Base-by-base conservation (phyloP, 441 rosid species). In the Theobroma grandiflorum region DNA sequence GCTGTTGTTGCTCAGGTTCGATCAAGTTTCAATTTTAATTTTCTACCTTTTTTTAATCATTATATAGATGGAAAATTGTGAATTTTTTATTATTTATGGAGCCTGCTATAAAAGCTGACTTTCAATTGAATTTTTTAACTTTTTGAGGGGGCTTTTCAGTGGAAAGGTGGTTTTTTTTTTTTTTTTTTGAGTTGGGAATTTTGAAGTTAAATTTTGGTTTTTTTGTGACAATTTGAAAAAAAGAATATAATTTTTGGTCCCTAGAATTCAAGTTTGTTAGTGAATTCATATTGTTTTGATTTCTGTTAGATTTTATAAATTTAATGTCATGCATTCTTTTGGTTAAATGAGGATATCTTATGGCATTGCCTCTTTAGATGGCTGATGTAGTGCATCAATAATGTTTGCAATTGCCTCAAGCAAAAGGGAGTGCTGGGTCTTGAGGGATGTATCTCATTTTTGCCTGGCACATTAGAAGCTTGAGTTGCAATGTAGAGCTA, bases 1-100 rank as follows among this genome's bases (percentile, higher is more conserved):
- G 98, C 94, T 47, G 91, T 95, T 77, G 88, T 95, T 70, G 90
- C 94, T 65, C 89, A 92, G 99, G 99, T 97, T 87, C 42, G 85
- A 33, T 83, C 74, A 82, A 85, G 16, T 83, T 83, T 9, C 18
- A 59, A 64, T 85, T 64, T 52, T 6, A n/a, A n/a, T 3, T 8
- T 57, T 20, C 9, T n/a, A 35, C 16, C 0, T 7, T 15, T n/a
- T 47, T 71, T 33, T 15, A 72, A 37, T 47, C 31, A 45, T 71
- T 52, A 33, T 52, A 16, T 55, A 16, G 47, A 33, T 12, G 35
- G 18, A 14, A 72, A 72, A 53, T 72, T 37, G 64, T 55, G 1
- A 31, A 63, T 4, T 15, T 35, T 64, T 64, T 33, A 58, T 15
- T 33, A 0, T 43, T 9, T 43, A 43, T 43, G 16, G 37, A 35